Base-by-base conservation (phyloP, 108 stramenopile genomes). In the Cyclotella cryptica region DNA sequence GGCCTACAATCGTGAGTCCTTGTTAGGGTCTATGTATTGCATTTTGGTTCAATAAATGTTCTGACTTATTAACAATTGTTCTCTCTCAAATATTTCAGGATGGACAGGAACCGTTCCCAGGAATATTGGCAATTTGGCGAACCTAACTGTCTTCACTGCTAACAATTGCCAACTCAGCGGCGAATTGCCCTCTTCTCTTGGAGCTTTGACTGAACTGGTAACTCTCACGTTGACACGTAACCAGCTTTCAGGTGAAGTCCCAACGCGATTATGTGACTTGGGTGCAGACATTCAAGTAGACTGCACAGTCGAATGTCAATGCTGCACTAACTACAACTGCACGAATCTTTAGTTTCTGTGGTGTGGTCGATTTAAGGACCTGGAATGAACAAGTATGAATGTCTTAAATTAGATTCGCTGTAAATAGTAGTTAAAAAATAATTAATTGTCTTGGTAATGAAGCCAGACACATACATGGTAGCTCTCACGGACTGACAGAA, bases 61-160 rank as follows among this genome's bases (percentile, higher is more conserved):
- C 4, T 10, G 17, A 22, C 35, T 2, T 28, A 0, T 58, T 40
- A 35, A 10, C 12, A 58, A 27, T 21, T 44, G 26, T 35, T 53
- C 11, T 52, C 45, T 28, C 0, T 11, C 19, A 1, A 39, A 24
- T 14, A 30, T 49, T 39, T 10, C 44, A 75, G 74, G 26, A 13
- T 72, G 85, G 10, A 27, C 51, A 35, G 91, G 87, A 17, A 67
- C 66, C 1, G 78, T 92, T 42, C 88, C 88, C 42, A 42, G 28
- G 10, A 74, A 78, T 42, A 83, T 92, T 26, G 81, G 84, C 22
- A 72, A 62, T 18, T 70, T 87, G 79, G 67, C 42, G 10, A 69
- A 69, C 11, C 65, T 92, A 0, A 49, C 72, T 49, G 43, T 60
- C 27, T 62, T 92, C 28, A 80, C 78, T 22, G 59, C 85, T 4